Base-by-base conservation (phyloP, 2,329 filamentous ascomycete species). In the Colletotrichum theobromicola region DNA sequence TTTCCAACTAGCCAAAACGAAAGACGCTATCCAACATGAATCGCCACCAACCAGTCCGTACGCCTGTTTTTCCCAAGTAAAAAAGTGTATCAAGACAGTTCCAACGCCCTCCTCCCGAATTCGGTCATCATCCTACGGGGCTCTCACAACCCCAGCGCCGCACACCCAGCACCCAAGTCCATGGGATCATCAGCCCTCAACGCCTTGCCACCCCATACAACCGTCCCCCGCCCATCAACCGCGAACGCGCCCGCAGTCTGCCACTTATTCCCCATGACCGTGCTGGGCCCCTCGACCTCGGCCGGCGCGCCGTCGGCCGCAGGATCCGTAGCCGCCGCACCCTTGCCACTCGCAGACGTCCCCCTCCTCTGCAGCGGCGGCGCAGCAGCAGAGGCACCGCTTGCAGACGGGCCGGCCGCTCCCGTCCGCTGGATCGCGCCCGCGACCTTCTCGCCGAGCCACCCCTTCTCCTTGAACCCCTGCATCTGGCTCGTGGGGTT, bases 261-360 rank as follows among this genome's bases (percentile, higher is more conserved):
- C 88, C 89, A 90, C 82, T 90, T 90, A 77, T 89, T 90, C 3
- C 88, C 87, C 84, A 89, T 85, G 7, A 85, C 84, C 46, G 85
- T 88, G 30, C 82, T 82, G 0, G 85, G 83, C 0, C 84, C 87
- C 4, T 83, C 82, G 7, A 78, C 79, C 5, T 83, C 82, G 7
- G 77, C 80, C 5, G 80, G 81, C 7, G 34, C 70, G 7, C 58
- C 67, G 4, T 67, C 74, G 4, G 64, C 55, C 15, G 28, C 28
- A 13, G 57, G 26, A n/a, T 16, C 9, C 26, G 30, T 10, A 10
- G 16, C 26, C 28, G 32, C 32, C 7, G 32, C 34, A 7, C 32
- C 75, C 28, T 67, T 67, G 15, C 57, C 72, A 32, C 58, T 70
- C 63, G 60, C 69, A 57, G 32, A 67, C 32, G 63, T 69, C 21